phyloP scores from a whole-genome alignment of 2,329 filamentous ascomycete genomes.

The Pyrenochaeta sp. region DNA sequence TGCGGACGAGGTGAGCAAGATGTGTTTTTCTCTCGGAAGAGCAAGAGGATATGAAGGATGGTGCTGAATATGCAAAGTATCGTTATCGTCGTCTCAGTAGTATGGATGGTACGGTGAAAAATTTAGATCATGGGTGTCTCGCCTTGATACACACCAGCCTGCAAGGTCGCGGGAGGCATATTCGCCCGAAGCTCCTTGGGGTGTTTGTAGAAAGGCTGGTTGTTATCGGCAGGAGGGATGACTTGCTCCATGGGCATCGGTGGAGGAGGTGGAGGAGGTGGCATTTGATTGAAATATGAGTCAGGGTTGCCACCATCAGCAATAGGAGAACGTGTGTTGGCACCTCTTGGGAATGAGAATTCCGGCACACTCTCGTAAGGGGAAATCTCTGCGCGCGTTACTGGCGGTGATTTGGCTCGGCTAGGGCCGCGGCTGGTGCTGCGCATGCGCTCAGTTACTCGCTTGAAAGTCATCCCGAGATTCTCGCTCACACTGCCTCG shows the following conservation, averaged over 20 bases:
- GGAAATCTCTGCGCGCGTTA: slow-evolving; percentile 32
- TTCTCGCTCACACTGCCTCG: slow-evolving; percentile 66
- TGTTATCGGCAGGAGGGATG: slow-evolving; percentile 46
- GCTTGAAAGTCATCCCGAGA: slow-evolving; percentile 59
- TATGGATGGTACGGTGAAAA: slow-evolving; percentile 3
- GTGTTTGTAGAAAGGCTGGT: slow-evolving; percentile 46
- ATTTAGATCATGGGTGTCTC: slow-evolving; percentile 48
- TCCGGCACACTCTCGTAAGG: slow-evolving; percentile 57
- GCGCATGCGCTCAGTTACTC: slow-evolving; percentile 66
- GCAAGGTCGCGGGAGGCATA: slow-evolving; percentile 58
- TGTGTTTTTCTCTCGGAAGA: background rate
- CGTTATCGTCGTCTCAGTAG: slow-evolving; percentile 42
- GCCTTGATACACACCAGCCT: slow-evolving; percentile 53
- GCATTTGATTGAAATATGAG: slow-evolving; percentile 39
- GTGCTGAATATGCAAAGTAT: slow-evolving; percentile 32
- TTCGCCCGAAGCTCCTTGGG: slow-evolving; percentile 60
- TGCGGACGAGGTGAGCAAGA: slow-evolving; percentile 5
- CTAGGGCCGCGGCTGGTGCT: slow-evolving; percentile 61
- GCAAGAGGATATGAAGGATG: slow-evolving; percentile 24
- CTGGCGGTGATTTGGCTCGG: slow-evolving; percentile 58
- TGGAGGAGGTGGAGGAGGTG: slow-evolving; percentile 49
- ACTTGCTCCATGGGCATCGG: slow-evolving; percentile 52
- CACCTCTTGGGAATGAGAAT: slow-evolving; percentile 36
- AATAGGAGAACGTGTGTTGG: slow-evolving; percentile 36
- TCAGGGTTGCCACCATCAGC: slow-evolving; percentile 35